phyloP scores from a whole-genome alignment of 495 filamentous ascomycete species.

The Trichoderma virens region DNA sequence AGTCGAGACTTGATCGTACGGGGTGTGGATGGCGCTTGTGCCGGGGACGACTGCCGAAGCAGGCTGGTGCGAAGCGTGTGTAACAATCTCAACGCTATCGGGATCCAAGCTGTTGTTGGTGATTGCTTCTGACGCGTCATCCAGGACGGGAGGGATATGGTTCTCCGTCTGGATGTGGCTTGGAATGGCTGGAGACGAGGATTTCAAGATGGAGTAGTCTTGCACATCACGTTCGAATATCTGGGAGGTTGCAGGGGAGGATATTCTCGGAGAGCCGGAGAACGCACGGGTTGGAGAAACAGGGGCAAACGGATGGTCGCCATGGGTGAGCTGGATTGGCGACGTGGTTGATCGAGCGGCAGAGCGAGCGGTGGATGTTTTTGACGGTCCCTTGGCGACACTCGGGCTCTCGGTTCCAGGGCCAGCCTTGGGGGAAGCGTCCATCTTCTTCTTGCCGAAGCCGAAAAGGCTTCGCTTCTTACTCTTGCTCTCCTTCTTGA shows the following conservation, averaged over 20 bases:
- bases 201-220: conserved; percentile 52
- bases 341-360: conserved; percentile 32
- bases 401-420: conserved; percentile 18
- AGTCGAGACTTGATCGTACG: conserved; percentile 24
- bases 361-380: not conserved
- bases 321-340: conserved; percentile 24
- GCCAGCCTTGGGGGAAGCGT: conserved; percentile 36
- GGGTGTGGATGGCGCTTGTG: conserved; percentile 27
- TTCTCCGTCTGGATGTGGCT: conserved; percentile 87
- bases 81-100: conserved; percentile 83
- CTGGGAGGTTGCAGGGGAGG: conserved; percentile 65
- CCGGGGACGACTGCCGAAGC: conserved; percentile 56
- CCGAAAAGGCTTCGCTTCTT: conserved; percentile 51
- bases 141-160: conserved; percentile 82
- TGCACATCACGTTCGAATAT: conserved; percentile 95
- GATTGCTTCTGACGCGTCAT: conserved; percentile 82
- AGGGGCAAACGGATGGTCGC: conserved; percentile 36
- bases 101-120: conserved; percentile 69
- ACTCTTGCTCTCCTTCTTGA: conserved; percentile 28
- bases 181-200: conserved; percentile 69
- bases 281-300: conserved; percentile 39
- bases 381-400: conserved; percentile 21
- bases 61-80: conserved; percentile 71
- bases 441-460: conserved; percentile 59
- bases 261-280: conserved; percentile 50